These are phyloP conservation scores for Isatis tinctoria DNA, from an alignment of 345 rosid species.

Conservation along the genomic window DNA sequence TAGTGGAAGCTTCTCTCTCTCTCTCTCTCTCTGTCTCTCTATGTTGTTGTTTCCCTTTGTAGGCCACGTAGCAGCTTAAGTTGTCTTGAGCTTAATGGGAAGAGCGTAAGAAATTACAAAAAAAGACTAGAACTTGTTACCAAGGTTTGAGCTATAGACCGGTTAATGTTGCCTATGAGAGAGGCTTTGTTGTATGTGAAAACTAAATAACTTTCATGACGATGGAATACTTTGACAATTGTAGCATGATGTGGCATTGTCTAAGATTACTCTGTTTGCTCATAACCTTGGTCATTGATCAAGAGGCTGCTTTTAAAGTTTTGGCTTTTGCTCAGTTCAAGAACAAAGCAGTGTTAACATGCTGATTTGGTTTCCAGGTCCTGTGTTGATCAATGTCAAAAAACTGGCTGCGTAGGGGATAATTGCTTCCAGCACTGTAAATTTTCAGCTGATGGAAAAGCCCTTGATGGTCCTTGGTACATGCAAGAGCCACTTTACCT, in stretches of 20 bases:
- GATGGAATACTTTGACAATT: not conserved
- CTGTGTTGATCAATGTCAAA: conserved; percentile 71
- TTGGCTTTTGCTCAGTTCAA: not conserved
- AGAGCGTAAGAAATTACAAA: not conserved
- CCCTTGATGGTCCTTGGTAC: conserved; percentile 78
- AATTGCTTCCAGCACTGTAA: conserved; percentile 86
- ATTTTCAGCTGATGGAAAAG: conserved; percentile 81
- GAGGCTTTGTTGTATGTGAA: not conserved
- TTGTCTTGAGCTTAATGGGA: not conserved
- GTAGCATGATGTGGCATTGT: not conserved
- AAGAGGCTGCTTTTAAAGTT: not conserved
- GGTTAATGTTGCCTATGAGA: not conserved
- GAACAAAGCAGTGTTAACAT: not conserved
- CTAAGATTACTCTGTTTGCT: not conserved
- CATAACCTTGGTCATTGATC: not conserved
- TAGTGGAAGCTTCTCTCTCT: conserved; percentile 16
- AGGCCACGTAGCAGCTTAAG: not conserved
- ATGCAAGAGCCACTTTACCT: conserved; percentile 84
- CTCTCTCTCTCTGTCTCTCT: not conserved
- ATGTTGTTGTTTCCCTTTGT: conserved; percentile 18
- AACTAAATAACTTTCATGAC: not conserved
- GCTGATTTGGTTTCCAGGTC: conserved; percentile 42
- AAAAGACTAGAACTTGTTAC: not conserved
- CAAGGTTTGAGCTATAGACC: not conserved
- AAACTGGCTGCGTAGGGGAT: conserved; percentile 73